These are phyloP conservation scores for Ceriops zippeliana DNA, from an alignment of 345 rosid species.

Conservation along the genomic window DNA sequence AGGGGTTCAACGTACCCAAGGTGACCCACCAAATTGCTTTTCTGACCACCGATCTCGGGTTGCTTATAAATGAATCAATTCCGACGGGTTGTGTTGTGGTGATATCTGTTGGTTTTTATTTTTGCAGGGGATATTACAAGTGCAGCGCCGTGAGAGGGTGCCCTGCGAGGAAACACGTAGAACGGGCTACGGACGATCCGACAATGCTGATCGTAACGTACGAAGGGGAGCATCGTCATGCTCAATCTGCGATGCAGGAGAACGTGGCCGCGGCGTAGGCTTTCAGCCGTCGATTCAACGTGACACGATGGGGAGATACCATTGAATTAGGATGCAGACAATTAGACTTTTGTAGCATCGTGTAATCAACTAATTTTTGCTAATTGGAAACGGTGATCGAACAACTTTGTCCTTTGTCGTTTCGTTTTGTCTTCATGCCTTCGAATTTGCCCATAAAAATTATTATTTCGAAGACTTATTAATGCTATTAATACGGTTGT, in stretches of 20 bases:
- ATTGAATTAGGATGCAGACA: background rate
- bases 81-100: background rate
- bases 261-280: constrained; percentile 34
- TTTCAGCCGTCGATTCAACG: constrained; percentile 47
- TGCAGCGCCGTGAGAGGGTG: constrained; percentile 84
- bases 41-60: no score
- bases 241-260: constrained; percentile 48
- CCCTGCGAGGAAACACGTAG: constrained; percentile 97
- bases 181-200: constrained; percentile 80
- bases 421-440: no score
- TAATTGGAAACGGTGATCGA: no score
- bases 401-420: no score
- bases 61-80: background rate
- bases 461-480: no score
- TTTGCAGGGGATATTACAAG: constrained; percentile 79
- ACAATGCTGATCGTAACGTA: constrained; percentile 84
- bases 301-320: constrained; percentile 1
- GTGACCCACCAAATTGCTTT: constrained; percentile 33
- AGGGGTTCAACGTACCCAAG: constrained; percentile 96
- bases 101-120: background rate
- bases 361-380: background rate
- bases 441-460: no score
- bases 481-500: no score
- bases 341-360: constrained; percentile 4
- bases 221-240: constrained; percentile 87